Conservation (phyloP, 306 rosid species). For the Citrullus colocynthis region DNA sequence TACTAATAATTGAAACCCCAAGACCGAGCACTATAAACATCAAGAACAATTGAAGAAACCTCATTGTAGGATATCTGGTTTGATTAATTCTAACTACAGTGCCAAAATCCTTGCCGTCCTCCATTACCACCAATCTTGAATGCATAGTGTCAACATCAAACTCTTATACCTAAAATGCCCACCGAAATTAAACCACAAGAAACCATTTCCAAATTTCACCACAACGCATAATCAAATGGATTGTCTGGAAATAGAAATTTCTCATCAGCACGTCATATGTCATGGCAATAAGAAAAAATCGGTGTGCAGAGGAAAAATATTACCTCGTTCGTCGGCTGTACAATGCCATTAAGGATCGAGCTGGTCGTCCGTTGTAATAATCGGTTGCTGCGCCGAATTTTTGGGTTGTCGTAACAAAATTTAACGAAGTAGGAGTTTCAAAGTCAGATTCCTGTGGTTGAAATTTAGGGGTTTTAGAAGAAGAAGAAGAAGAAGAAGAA, state of each 20-base stretch:
- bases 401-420: neutral
- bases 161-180: neutral
- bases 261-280: neutral
- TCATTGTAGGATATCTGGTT: conserved; percentile 55
- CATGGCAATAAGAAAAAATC: neutral
- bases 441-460: neutral
- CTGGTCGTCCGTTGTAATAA: neutral
- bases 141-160: conserved; percentile 19
- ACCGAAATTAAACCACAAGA: neutral
- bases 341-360: neutral
- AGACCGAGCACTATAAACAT: conserved; percentile 56
- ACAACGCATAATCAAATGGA: neutral
- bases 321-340: neutral
- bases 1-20: conserved; percentile 59
- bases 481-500: neutral
- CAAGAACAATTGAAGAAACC: conserved; percentile 53
- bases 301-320: neutral
- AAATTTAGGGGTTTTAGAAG: neutral
- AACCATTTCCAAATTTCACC: neutral
- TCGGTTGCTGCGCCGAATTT: neutral
- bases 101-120: conserved; percentile 72
- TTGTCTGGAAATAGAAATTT: neutral
- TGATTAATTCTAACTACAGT: conserved; percentile 28
- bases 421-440: neutral
- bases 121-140: conserved; percentile 41